Base-by-base conservation (phyloP, 371 early-diverging fungal genomes). In the Mucor velutinosus region DNA sequence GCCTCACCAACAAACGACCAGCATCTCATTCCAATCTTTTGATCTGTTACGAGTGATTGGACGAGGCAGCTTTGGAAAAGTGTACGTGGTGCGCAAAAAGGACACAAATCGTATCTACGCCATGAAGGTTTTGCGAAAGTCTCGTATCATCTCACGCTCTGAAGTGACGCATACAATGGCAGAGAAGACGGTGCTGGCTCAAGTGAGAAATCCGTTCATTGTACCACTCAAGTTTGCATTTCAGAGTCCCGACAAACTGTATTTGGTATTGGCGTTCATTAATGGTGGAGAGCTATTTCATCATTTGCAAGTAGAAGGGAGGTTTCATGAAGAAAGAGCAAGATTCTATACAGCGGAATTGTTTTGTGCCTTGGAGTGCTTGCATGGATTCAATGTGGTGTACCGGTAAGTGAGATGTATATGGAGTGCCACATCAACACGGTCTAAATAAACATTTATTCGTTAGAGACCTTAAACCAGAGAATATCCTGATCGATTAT, bases 21-120 rank as follows among this genome's bases (percentile, higher is more conserved):
- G 81, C 90, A 82, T 96, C 66, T 82, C 91, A 7, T 92, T 97
- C 55, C 93, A 96, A 62, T 94, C 97, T 58, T 98, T 98, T 82
- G 96, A 97, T 69, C 80, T 98, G 64, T 87, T 98, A 41, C 94
- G 93, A 76, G 96, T 97, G 32, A 92, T 99, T 70, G 99, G 99
- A 43, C 93, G 94, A 77, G 99, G 98, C 21, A 89, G 90, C 70
- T 98, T 98, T 86, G 98, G 98, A 68, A 98, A 98, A 87, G 95
- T 99, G 14, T 94, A 96, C 88, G 96, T 97, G 76, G 97, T 97
- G 25, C 92, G 95, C 51, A 95, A 98, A 79, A 91, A 91, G 67
- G 95, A 96, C 75, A 95, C 96, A 19, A 90, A 89, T 67, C 92
- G 96, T 62, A 95, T 97, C 76, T 97, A 98, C 77, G 99, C 99